Evolutionary conservation across 2,329 filamentous ascomycete genomes (phyloP).

Genomic region (Emergomyces pasteurianus): DNA sequence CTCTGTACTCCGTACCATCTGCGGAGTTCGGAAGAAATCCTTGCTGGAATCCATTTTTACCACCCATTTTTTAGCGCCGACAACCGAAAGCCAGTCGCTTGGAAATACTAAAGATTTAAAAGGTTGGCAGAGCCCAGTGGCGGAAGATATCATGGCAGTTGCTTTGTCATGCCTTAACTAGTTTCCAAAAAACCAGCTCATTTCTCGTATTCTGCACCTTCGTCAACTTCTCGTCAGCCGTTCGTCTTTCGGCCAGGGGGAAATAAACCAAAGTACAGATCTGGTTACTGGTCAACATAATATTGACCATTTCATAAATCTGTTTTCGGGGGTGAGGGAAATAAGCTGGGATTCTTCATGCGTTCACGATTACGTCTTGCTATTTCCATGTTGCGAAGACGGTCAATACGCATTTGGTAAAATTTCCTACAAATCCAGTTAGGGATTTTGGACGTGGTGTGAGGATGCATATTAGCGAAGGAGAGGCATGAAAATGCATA

Average conservation of each 20-base stretch:
- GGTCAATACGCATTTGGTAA: slow-evolving; percentile 72
- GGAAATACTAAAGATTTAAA: background rate
- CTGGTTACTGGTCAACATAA: background rate
- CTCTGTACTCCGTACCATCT: no score
- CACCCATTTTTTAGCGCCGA: background rate
- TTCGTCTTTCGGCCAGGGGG: background rate
- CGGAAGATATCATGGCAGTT: background rate
- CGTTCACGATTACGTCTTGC: slow-evolving; percentile 73
- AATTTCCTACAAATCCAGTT: slow-evolving; percentile 50
- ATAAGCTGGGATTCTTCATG: slow-evolving; percentile 63
- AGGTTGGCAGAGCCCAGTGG: background rate
- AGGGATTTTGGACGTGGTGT: background rate
- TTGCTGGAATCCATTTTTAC: no score
- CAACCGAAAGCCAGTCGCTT: background rate
- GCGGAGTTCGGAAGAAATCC: background rate
- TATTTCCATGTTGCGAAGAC: slow-evolving; percentile 63
- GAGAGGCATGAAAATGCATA: slow-evolving; percentile 36
- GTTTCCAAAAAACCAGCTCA: background rate
- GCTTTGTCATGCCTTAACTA: background rate
- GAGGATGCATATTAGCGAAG: background rate
- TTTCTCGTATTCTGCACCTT: background rate
- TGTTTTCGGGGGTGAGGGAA: slow-evolving; percentile 71
- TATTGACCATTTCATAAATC: slow-evolving; percentile 18
- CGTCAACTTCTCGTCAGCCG: background rate
- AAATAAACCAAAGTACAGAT: background rate